Evolutionary conservation across 495 filamentous ascomycete species (phyloP).

Genomic region (Aspergillus avenaceus): DNA sequence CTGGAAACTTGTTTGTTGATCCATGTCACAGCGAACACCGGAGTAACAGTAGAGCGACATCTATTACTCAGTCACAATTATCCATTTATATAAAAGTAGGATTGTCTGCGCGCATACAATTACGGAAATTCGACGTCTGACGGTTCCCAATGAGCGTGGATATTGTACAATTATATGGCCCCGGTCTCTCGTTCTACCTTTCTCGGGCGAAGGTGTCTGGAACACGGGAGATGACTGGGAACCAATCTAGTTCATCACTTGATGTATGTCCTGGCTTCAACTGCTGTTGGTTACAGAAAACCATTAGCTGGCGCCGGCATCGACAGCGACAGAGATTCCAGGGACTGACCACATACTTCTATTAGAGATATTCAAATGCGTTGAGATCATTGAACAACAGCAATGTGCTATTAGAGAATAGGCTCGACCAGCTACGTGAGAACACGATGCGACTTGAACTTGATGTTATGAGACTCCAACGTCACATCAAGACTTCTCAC

Average conservation of each 20-base stretch:
- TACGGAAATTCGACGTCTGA: neutral
- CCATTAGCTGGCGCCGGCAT: neutral
- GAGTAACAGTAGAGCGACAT: neutral
- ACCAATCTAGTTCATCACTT: neutral
- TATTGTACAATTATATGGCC: slow-evolving; percentile 17
- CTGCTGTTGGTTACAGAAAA: neutral
- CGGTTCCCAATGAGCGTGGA: slow-evolving; percentile 13
- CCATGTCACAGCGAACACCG: neutral
- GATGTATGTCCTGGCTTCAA: slow-evolving; percentile 3
- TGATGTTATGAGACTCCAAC: slow-evolving; percentile 26
- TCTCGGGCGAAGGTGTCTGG: neutral
- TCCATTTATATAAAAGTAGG: slow-evolving; percentile 9
- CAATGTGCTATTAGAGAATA: slow-evolving; percentile 20
- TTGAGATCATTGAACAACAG: slow-evolving; percentile 21
- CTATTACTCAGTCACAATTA: slow-evolving; percentile 4
- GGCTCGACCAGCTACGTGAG: slow-evolving; percentile 17
- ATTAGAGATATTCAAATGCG: slow-evolving; percentile 13
- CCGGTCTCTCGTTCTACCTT: slow-evolving; percentile 25
- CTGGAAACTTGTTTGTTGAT: neutral
- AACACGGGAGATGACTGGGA: neutral
- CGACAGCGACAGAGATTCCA: neutral
- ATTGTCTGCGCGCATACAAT: no score
- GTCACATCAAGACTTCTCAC: slow-evolving; percentile 25
- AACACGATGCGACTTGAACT: slow-evolving; percentile 21
- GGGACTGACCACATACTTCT: neutral